Evolutionary conservation across 106 monocot genomes (phyloP), one percentile per base, ranked within the genome.

Genomic region (Xerophyta viscosa): DNA sequence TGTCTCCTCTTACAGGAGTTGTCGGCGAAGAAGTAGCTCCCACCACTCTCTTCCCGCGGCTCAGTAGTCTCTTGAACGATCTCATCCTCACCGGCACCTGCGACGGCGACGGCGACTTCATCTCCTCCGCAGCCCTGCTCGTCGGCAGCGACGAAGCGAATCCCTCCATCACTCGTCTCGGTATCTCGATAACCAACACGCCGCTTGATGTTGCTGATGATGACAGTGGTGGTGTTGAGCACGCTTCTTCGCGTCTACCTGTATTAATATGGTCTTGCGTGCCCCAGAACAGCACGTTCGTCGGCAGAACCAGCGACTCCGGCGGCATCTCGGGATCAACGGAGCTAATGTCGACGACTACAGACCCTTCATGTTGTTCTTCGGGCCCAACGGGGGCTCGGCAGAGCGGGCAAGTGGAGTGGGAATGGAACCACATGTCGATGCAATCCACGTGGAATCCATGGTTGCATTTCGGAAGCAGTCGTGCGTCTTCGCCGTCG

Each of bases 401-500:
- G 59, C 72, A 72, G 21, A 72, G 66, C 2, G 72, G 72, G 36
- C 72, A 72, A 15, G 66, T 72, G 37, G 65, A 52, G 60, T 72
- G 72, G 12, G 66, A 66, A 30, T 66, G 73, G 46, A 72, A 60
- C 72, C 72, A 72, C 66, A 66, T 60, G 24, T 72, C 72, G 13
- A 72, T 66, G 60, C 72, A 72, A 31, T 46, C 46, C 8, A 60
- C 11, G 27, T 72, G 72, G 45, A 72, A 72, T 2, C 72, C 66
- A 47, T 72, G 72, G 30, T 28, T 60, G 45, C 72, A 72, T 20
- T 54, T 54, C 18, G 72, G 72, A 12, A 72, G 72, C 37, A 65
- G 3, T 20, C 72, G 51, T 20, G 33, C 72, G 36, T 66, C 25
- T 58, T 72, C 72, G 12, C 72, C 72, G 19, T 60, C 60, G 8